These are phyloP conservation scores for Linnemannia zychae DNA, from an alignment of 192 early-diverging fungal species.

Conservation along the genomic window DNA sequence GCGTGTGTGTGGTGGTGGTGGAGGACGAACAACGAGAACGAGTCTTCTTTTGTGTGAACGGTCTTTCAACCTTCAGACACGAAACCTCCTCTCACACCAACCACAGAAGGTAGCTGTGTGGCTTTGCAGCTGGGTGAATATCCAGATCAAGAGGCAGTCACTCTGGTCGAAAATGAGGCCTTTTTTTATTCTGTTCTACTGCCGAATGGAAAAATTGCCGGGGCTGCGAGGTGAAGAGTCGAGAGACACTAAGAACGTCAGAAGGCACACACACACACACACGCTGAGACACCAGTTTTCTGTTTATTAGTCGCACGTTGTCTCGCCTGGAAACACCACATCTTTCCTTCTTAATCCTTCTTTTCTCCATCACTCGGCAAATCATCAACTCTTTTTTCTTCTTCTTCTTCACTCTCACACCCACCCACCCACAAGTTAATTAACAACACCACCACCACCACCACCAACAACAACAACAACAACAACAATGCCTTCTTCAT, in stretches of 20 bases:
- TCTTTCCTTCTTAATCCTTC: not conserved
- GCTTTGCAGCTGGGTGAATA: too few species aligned
- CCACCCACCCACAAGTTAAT: not conserved
- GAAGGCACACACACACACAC: not conserved
- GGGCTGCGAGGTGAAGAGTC: not conserved
- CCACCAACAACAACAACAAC: not conserved
- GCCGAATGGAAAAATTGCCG: slow-evolving; percentile 6
- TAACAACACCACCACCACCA: not conserved
- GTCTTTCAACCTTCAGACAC: not conserved
- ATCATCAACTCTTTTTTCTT: not conserved
- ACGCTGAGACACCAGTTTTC: not conserved
- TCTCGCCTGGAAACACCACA: not conserved
- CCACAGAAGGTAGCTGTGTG: not conserved
- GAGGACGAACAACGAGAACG: too few species aligned
- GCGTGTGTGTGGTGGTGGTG: too few species aligned
- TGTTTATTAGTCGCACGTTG: not conserved
- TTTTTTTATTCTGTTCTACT: not conserved
- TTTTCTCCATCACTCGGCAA: not conserved
- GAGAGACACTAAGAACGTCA: not conserved
- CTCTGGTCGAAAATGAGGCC: not conserved
- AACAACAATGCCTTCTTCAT: slow-evolving; percentile 2
- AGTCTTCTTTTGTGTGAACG: too few species aligned
- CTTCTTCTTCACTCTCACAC: not conserved
- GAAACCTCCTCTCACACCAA: not conserved
- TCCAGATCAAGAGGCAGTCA: not conserved